A percentile compares a stretch with the other conserved stretches of the same genome.
Evolutionary conservation across 1,139 yeast species (phyloP).

Genomic region (Blastobotrys raffinosifermentans): DNA sequence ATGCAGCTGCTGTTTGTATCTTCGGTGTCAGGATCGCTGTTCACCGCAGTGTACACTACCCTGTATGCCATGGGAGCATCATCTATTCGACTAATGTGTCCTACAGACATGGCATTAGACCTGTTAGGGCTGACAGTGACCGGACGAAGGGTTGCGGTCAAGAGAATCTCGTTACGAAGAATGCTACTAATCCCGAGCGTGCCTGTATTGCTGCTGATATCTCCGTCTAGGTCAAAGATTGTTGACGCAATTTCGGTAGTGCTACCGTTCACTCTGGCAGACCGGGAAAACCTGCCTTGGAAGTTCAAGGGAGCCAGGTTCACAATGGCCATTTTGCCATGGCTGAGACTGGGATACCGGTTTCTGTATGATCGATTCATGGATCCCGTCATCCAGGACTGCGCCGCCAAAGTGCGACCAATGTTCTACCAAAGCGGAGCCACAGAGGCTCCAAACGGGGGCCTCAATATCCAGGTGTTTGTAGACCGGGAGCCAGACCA

Average conservation of each 20-base stretch:
- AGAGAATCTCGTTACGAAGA: constrained; percentile 20
- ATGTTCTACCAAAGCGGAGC: constrained; percentile 5
- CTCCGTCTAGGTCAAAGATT: constrained; percentile 17
- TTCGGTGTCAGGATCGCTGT: constrained; percentile 25
- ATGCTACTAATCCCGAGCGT: constrained; percentile 23
- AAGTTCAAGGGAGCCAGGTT: constrained; percentile 22
- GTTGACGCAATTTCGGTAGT: constrained; percentile 16
- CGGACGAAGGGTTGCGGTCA: constrained; percentile 16
- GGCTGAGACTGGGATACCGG: constrained; percentile 22
- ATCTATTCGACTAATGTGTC: constrained; percentile 33
- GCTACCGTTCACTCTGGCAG: constrained; percentile 23
- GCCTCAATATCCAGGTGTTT: constrained; percentile 9
- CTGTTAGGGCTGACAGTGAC: constrained; percentile 23
- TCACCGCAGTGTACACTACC: constrained; percentile 25
- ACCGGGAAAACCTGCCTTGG: constrained; percentile 20
- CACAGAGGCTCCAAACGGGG: neutral
- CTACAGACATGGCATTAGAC: constrained; percentile 28
- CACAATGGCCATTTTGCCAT: constrained; percentile 21
- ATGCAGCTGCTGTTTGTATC: constrained; percentile 25
- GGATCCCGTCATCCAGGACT: constrained; percentile 24
- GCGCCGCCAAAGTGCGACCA: constrained; percentile 22
- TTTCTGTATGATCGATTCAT: constrained; percentile 20
- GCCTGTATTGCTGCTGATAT: constrained; percentile 22
- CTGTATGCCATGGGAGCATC: constrained; percentile 32
- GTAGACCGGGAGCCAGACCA: constrained; percentile 6